These are phyloP conservation scores for Centrapalus pauciflorus DNA, from an alignment of 129 eudicot species.

Conservation along the genomic window DNA sequence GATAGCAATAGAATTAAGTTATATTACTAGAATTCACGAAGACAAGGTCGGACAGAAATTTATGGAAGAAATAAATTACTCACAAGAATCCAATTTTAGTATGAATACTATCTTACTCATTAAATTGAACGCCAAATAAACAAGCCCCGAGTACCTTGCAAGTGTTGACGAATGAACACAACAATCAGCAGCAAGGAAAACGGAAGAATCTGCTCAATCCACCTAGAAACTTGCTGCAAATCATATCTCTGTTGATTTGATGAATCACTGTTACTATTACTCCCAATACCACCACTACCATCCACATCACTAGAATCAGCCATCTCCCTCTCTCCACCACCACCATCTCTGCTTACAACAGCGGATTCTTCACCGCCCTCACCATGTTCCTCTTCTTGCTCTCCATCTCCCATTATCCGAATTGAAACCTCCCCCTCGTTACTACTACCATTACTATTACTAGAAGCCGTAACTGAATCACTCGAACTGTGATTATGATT, in stretches of 20 bases:
- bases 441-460: slow-evolving; percentile 13
- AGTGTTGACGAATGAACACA: slow-evolving; percentile 75
- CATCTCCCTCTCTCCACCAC: slow-evolving; percentile 22
- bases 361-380: slow-evolving; percentile 22
- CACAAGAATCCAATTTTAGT: too few species aligned
- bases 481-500: slow-evolving; percentile 6
- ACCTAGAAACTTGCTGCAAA: slow-evolving; percentile 56
- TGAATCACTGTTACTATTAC: slow-evolving; percentile 22
- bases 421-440: slow-evolving; percentile 64
- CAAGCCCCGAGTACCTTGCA: slow-evolving; percentile 47
- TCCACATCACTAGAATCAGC: slow-evolving; percentile 27
- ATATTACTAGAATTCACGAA: background rate
- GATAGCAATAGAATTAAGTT: background rate
- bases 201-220: slow-evolving; percentile 80
- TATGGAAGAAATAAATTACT: background rate
- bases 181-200: slow-evolving; percentile 60
- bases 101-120: background rate
- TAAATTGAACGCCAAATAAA: background rate
- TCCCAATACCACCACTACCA: slow-evolving; percentile 21
- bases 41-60: background rate
- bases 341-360: slow-evolving; percentile 9
- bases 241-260: slow-evolving; percentile 49
- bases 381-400: slow-evolving; percentile 24
- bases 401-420: slow-evolving; percentile 53
- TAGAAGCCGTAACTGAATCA: slow-evolving; percentile 6